phyloP scores from a whole-genome alignment of 495 filamentous ascomycete genomes.

The Symbiotaphrina buchneri region DNA sequence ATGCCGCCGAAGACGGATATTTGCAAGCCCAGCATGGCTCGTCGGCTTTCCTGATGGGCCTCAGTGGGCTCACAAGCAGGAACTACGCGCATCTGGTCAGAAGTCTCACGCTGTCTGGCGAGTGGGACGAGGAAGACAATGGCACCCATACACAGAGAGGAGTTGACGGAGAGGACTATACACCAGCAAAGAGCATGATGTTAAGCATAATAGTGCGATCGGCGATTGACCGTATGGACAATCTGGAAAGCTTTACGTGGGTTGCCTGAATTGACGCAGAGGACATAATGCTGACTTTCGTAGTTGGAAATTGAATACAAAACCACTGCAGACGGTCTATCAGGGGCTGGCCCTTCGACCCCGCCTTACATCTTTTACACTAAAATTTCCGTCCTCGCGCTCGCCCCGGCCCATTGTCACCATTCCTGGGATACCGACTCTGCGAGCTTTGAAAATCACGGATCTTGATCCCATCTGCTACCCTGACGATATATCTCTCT shows the following conservation, averaged over 20 bases:
- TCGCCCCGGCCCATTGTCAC: constrained; percentile 32
- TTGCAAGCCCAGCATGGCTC: constrained; percentile 35
- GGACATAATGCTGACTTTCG: constrained; percentile 5
- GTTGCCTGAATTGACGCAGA: not conserved
- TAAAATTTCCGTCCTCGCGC: constrained; percentile 30
- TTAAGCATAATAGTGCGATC: constrained; percentile 34
- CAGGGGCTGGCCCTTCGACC: constrained; percentile 23
- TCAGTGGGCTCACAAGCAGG: constrained; percentile 35
- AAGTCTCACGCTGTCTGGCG: constrained; percentile 27
- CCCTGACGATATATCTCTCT: constrained; percentile 34
- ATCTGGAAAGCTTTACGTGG: constrained; percentile 27
- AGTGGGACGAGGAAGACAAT: constrained; percentile 32
- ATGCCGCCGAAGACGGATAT: too few species aligned
- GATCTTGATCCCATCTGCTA: constrained; percentile 44
- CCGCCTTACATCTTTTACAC: constrained; percentile 26
- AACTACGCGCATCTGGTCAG: constrained; percentile 26
- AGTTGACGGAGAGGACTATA: too few species aligned
- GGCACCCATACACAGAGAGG: constrained; percentile 32
- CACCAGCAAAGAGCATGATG: constrained; percentile 41
- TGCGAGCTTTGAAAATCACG: constrained; percentile 26
- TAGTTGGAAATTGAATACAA: constrained; percentile 39
- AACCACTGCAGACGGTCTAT: constrained; percentile 37
- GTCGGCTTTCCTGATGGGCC: constrained; percentile 37
- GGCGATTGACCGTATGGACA: constrained; percentile 32
- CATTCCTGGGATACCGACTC: constrained; percentile 31